These are phyloP conservation scores for Scutellaria barbata DNA, from an alignment of 257 asterid species.

Conservation along the genomic window DNA sequence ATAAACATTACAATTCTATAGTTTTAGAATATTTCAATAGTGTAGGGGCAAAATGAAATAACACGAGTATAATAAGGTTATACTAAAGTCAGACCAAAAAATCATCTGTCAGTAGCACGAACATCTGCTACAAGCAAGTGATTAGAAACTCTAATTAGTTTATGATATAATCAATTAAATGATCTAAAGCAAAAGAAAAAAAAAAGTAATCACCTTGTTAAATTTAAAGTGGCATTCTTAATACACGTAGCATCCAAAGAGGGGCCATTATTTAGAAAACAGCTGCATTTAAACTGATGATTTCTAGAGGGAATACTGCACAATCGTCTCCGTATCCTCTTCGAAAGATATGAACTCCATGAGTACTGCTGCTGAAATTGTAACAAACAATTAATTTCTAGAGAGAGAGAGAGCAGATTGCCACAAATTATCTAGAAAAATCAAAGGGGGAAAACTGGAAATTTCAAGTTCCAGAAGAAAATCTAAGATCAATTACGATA, in stretches of 20 bases:
- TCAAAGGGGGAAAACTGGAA: neutral
- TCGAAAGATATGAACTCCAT: constrained; percentile 58
- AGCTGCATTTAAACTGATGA: constrained; percentile 58
- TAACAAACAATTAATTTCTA: neutral
- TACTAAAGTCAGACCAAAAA: too few relatives aligned
- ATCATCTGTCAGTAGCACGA: too few relatives aligned
- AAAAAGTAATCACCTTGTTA: constrained; percentile 54
- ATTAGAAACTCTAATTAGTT: too few relatives aligned
- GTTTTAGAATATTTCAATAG: too few relatives aligned
- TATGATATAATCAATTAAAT: constrained; percentile 13
- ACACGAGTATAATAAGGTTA: too few relatives aligned
- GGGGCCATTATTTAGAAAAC: constrained; percentile 60
- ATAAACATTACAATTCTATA: too few relatives aligned
- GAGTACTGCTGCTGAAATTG: constrained; percentile 54
- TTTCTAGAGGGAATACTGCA: constrained; percentile 47
- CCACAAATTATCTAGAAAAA: neutral
- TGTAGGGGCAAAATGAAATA: too few relatives aligned
- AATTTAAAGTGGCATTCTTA: constrained; percentile 57
- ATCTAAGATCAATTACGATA: neutral
- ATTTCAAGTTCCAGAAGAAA: constrained; percentile 14
- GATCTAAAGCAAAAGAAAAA: constrained; percentile 12
- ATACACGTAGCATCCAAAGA: constrained; percentile 46
- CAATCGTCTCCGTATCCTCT: constrained; percentile 48
- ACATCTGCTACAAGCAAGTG: constrained; percentile 1
- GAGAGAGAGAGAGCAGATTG: neutral